Conservation (phyloP, 2,329 filamentous ascomycete species). For the Sarocladium kiliense region DNA sequence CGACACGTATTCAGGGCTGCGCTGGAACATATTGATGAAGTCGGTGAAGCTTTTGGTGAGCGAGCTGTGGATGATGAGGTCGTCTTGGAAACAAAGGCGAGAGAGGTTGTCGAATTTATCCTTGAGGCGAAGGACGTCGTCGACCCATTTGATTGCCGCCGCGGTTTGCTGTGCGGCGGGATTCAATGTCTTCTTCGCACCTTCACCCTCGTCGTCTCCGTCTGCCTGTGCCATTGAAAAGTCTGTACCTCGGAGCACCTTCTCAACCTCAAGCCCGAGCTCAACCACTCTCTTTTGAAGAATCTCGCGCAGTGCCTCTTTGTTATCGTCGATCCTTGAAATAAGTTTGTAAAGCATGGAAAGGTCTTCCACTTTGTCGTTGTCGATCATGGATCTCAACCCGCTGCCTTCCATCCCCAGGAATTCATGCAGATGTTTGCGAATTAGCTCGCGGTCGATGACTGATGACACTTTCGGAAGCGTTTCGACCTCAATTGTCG, state of each 20-base stretch:
- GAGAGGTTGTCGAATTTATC: conserved; percentile 84
- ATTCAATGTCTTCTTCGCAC: conserved; percentile 31
- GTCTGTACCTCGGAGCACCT: conserved; percentile 51
- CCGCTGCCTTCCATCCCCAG: conserved; percentile 81
- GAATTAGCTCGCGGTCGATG: conserved; percentile 76
- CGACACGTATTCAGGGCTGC: conserved; percentile 88
- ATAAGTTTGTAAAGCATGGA: conserved; percentile 78
- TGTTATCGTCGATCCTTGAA: conserved; percentile 69
- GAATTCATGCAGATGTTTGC: conserved; percentile 72
- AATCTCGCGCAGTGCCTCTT: conserved; percentile 62
- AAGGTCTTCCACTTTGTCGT: conserved; percentile 75
- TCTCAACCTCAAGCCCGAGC: conserved; percentile 79
- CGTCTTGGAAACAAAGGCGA: conserved; percentile 65
- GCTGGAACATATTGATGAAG: conserved; percentile 86
- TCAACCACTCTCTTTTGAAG: conserved; percentile 73
- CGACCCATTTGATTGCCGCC: conserved; percentile 91
- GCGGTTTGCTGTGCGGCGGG: conserved; percentile 72
- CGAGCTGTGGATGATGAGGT: conserved; percentile 73
- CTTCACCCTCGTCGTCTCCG: conserved; percentile 43
- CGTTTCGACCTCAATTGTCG: conserved; percentile 71
- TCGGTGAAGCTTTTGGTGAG: conserved; percentile 84
- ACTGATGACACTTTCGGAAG: conserved; percentile 68
- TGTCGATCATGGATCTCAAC: conserved; percentile 84
- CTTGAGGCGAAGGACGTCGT: conserved; percentile 81
- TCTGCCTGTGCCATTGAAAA: conserved; percentile 37